Conservation (phyloP, 1,284 basidiomycete species). For the Leucocoprinus gongylophorus region DNA sequence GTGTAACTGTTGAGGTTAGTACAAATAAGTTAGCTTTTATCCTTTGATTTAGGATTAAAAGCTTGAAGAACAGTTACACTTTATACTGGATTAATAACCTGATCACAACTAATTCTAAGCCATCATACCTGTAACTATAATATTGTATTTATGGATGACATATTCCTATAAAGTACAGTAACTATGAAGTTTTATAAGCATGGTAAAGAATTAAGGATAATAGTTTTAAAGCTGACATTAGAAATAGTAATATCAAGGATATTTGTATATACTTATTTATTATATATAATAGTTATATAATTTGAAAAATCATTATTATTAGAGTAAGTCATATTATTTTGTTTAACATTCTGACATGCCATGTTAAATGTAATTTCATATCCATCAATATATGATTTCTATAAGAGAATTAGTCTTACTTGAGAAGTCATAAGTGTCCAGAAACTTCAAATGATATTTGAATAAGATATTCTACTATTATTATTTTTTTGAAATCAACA, state of each 20-base stretch:
- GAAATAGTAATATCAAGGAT: constrained; percentile 14
- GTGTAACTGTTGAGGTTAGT: constrained; percentile 9
- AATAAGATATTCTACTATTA: too few species aligned
- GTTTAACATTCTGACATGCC: constrained; percentile 1
- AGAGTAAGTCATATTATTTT: background rate
- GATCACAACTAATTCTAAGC: constrained; percentile 4
- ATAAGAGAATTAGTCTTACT: too few species aligned
- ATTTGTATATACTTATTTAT: constrained; percentile 13
- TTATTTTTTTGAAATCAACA: too few species aligned
- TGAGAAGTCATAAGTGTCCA: too few species aligned
- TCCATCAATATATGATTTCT: constrained; percentile 12
- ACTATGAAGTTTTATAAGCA: constrained; percentile 17
- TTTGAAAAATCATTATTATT: constrained; percentile 14
- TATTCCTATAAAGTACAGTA: constrained; percentile 10
- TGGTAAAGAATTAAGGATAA: constrained; percentile 18
- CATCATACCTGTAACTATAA: constrained; percentile 14
- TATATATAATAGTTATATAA: constrained; percentile 14
- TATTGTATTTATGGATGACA: constrained; percentile 15
- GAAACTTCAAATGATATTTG: too few species aligned
- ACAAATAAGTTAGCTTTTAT: constrained; percentile 1
- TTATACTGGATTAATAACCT: background rate
- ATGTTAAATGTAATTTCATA: background rate
- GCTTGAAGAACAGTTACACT: constrained; percentile 10
- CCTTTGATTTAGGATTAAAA: background rate
- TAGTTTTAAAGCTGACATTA: constrained; percentile 16